Percentiles rank a stretch among this genome's conserved stretches.
Evolutionary conservation across 345 rosid species (phyloP).

Genomic region (Eucalyptus cladocalyx): DNA sequence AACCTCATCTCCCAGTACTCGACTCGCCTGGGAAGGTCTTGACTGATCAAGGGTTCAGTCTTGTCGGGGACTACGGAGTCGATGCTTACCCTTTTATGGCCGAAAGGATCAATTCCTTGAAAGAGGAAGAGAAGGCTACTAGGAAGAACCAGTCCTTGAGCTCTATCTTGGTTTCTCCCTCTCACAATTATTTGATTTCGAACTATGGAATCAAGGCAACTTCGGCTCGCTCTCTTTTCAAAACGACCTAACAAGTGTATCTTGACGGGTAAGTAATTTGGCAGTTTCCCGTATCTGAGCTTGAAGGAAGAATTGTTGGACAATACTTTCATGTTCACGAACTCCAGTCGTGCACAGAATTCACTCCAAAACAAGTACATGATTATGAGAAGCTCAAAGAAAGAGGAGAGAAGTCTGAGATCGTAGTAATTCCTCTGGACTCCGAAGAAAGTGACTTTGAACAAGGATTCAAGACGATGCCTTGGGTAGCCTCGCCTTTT

Average conservation of each 20-base stretch:
- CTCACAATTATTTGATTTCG: slow-evolving; percentile 3
- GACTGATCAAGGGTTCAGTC: not conserved
- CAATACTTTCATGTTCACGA: slow-evolving; percentile 33
- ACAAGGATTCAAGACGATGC: slow-evolving; percentile 31
- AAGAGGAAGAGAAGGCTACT: no score
- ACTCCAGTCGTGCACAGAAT: slow-evolving; percentile 12
- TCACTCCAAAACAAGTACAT: slow-evolving; percentile 39
- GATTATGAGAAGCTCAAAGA: slow-evolving; percentile 37
- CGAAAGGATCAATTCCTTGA: not conserved
- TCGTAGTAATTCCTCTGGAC: slow-evolving; percentile 52
- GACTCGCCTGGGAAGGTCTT: not conserved
- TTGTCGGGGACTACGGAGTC: not conserved
- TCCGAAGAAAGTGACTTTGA: slow-evolving; percentile 41
- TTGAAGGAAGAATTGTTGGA: slow-evolving; percentile 58
- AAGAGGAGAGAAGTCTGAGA: slow-evolving; percentile 37
- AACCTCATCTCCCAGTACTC: not conserved
- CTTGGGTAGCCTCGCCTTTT: slow-evolving; percentile 69
- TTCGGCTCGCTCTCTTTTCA: not conserved
- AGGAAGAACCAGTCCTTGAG: no score
- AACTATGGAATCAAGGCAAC: slow-evolving; percentile 11
- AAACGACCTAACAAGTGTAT: not conserved
- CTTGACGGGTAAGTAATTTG: not conserved
- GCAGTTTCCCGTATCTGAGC: slow-evolving; percentile 48
- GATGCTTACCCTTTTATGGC: not conserved
- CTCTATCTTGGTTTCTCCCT: not conserved